Conservation (phyloP, 2,329 filamentous ascomycete species). For the Colletotrichum cordylinicola region DNA sequence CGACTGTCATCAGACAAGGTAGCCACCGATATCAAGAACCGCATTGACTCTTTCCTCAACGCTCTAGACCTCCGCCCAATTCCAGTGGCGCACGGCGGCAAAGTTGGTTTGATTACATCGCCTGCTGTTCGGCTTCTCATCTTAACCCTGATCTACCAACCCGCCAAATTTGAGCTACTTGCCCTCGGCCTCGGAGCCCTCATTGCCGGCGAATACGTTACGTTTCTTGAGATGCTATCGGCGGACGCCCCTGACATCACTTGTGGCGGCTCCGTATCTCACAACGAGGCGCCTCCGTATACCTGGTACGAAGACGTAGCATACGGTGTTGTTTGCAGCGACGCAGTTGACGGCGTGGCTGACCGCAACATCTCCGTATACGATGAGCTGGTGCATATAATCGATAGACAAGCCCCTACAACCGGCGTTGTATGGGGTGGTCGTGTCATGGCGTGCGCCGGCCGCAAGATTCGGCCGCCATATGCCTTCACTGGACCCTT, state of each 20-base stretch:
- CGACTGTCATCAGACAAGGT: slow-evolving; percentile 27
- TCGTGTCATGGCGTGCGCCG: slow-evolving; percentile 36
- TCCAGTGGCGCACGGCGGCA: slow-evolving; percentile 21
- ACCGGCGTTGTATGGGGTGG: slow-evolving; percentile 28
- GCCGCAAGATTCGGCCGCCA: slow-evolving; percentile 33
- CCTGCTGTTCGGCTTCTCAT: slow-evolving; percentile 33
- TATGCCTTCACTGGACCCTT: slow-evolving; percentile 34
- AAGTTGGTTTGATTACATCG: slow-evolving; percentile 32
- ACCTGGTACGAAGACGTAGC: slow-evolving; percentile 24
- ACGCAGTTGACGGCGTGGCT: slow-evolving; percentile 24
- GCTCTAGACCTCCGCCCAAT: slow-evolving; percentile 33
- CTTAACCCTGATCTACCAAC: slow-evolving; percentile 30
- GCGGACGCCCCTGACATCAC: not conserved
- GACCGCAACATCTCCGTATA: slow-evolving; percentile 9
- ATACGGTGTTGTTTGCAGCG: slow-evolving; percentile 37
- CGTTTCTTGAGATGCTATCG: not conserved
- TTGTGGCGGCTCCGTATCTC: not conserved
- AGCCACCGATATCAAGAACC: slow-evolving; percentile 31
- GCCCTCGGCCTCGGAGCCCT: slow-evolving; percentile 24
- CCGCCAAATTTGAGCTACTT: slow-evolving; percentile 17
- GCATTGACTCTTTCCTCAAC: slow-evolving; percentile 35
- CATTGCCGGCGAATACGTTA: slow-evolving; percentile 31
- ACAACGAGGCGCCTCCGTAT: not conserved
- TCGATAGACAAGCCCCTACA: slow-evolving; percentile 22
- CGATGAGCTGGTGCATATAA: slow-evolving; percentile 10